phyloP scores from a whole-genome alignment of 306 rosid species.

The Fragaria nilgerrensis region DNA sequence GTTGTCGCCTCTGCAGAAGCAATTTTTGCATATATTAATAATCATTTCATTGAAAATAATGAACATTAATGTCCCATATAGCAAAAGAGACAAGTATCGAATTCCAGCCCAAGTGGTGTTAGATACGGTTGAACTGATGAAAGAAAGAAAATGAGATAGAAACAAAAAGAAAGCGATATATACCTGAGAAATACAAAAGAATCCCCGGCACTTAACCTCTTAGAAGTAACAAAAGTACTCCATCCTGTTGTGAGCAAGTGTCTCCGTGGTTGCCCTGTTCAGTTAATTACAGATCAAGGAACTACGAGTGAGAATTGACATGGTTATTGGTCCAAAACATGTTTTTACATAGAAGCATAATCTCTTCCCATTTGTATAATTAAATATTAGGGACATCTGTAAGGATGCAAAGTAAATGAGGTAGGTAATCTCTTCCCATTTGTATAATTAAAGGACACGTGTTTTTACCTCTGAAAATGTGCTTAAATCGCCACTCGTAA shows the following conservation, averaged over 20 bases:
- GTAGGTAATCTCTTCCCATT: too few species aligned
- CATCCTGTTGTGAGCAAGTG: constrained; percentile 98
- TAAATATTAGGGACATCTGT: constrained; percentile 8
- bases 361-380: background rate
- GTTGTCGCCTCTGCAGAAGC: constrained; percentile 53
- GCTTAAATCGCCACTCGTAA: constrained; percentile 91
- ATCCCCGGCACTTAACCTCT: constrained; percentile 88
- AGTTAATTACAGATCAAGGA: constrained; percentile 16
- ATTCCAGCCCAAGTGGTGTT: background rate
- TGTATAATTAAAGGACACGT: too few species aligned
- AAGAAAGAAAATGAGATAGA: constrained; percentile 10
- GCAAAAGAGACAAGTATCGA: background rate
- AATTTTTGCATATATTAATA: constrained; percentile 27
- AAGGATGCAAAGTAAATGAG: constrained; percentile 11
- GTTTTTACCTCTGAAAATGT: constrained; percentile 96
- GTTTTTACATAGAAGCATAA: background rate
- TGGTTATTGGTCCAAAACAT: background rate
- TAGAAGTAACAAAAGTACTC: constrained; percentile 96
- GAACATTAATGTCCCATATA: background rate
- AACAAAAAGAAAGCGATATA: background rate
- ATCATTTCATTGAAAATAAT: constrained; percentile 10
- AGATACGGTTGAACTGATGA: background rate
- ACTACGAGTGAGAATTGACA: constrained; percentile 10
- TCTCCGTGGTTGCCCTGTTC: constrained; percentile 91
- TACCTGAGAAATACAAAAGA: constrained; percentile 87